A percentile compares a stretch with the other conserved stretches of the same genome.
phyloP scores from a whole-genome alignment of 2,329 filamentous ascomycete genomes.

The Geosmithia flava region DNA sequence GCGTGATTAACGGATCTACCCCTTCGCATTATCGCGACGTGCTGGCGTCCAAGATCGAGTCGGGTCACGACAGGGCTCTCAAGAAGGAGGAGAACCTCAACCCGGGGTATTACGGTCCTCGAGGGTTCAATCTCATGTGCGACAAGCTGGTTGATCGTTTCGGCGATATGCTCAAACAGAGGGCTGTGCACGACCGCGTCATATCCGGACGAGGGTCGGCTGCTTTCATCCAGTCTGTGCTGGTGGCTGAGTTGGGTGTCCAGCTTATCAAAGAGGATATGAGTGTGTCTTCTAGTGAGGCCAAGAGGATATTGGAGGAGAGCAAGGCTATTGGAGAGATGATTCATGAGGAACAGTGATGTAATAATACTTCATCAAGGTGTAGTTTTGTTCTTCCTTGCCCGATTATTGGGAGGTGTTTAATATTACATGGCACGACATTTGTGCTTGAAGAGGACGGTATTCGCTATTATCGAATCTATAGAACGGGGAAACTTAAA shows the following conservation, averaged over 20 bases:
- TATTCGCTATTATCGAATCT: no score
- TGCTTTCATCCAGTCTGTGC: conserved; percentile 58
- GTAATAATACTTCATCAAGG: background rate
- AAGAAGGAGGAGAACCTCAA: conserved; percentile 46
- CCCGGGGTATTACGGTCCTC: conserved; percentile 75
- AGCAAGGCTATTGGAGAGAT: conserved; percentile 57
- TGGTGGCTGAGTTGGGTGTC: conserved; percentile 60
- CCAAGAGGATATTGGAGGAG: conserved; percentile 46
- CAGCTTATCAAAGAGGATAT: conserved; percentile 46
- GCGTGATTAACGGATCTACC: conserved; percentile 42
- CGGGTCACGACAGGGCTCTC: conserved; percentile 47
- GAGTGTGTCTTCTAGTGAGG: conserved; percentile 24
- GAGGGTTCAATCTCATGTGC: conserved; percentile 60
- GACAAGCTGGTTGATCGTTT: conserved; percentile 53
- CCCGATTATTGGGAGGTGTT: no score
- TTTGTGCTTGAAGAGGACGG: no score
- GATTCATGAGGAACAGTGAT: conserved; percentile 45
- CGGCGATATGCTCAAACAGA: conserved; percentile 44
- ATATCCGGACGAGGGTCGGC: conserved; percentile 55
- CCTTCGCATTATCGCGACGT: conserved; percentile 48
- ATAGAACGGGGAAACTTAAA: no score
- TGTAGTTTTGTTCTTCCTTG: background rate
- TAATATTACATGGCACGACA: no score
- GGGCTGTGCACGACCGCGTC: conserved; percentile 50
- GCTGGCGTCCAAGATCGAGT: conserved; percentile 40